Percentiles rank a stretch among this genome's conserved stretches.
These are phyloP conservation scores for Phytophthora sansomeana DNA, from an alignment of 352 stramenopile genomes.

Conservation along the genomic window DNA sequence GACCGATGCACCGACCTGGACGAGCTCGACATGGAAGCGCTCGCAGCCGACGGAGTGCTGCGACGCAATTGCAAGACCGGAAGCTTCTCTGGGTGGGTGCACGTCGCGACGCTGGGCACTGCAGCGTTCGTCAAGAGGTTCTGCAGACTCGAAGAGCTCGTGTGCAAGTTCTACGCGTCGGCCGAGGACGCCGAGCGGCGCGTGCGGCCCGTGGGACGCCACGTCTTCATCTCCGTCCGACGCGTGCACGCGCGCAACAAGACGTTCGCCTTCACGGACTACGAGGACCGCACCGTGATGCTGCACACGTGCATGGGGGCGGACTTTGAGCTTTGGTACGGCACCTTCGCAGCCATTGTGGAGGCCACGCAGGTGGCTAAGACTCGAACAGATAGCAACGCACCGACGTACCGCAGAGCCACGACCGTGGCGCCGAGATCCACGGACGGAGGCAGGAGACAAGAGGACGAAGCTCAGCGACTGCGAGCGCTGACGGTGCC, in stretches of 20 bases:
- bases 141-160: conserved; percentile 50
- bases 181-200: conserved; percentile 22
- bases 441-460: conserved; percentile 9
- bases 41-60: conserved; percentile 26
- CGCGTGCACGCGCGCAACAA: conserved; percentile 62
- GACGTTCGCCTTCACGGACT: conserved; percentile 51
- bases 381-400: neutral
- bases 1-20: conserved; percentile 41
- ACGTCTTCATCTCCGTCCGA: conserved; percentile 52
- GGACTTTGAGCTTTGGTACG: conserved; percentile 61
- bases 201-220: conserved; percentile 23
- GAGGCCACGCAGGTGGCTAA: conserved; percentile 49
- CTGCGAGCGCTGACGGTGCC: conserved; percentile 34
- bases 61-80: conserved; percentile 27
- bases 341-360: conserved; percentile 47
- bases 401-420: conserved; percentile 12
- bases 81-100: conserved; percentile 49
- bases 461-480: conserved; percentile 19
- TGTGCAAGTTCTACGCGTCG: conserved; percentile 51
- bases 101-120: conserved; percentile 33
- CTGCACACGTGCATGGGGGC: conserved; percentile 46
- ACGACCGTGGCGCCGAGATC: conserved; percentile 11
- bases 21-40: conserved; percentile 37
- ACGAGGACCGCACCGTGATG: conserved; percentile 50
- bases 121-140: conserved; percentile 40